phyloP scores from a whole-genome alignment of 306 rosid species.

The Sindora glabra region DNA sequence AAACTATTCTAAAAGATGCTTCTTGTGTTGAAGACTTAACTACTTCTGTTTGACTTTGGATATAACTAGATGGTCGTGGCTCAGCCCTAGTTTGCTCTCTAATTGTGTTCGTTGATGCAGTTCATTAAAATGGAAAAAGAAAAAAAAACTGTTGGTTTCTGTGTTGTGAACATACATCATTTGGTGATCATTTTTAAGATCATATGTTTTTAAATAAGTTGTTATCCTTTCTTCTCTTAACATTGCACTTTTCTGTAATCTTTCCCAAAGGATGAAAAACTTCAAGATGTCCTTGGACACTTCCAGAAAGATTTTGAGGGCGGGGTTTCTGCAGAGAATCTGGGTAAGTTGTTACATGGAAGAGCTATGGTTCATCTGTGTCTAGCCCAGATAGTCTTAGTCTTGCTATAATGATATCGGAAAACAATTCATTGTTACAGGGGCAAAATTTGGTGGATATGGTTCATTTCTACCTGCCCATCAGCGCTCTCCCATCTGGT shows the following conservation, averaged over 20 bases:
- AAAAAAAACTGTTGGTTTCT: constrained; percentile 12
- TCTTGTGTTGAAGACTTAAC: too few species aligned
- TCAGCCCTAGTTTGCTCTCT: neutral
- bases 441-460: constrained; percentile 90
- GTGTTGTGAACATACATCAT: neutral
- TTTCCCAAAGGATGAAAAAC: constrained; percentile 83
- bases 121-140: too few species aligned
- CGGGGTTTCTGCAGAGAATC: constrained; percentile 79
- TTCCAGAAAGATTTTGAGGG: constrained; percentile 98
- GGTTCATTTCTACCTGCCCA: constrained; percentile 85
- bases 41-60: too few species aligned
- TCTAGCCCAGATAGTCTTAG: constrained; percentile 1
- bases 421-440: constrained; percentile 36
- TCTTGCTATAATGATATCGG: constrained; percentile 14
- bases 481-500: constrained; percentile 77
- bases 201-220: neutral
- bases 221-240: constrained; percentile 1
- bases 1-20: too few species aligned
- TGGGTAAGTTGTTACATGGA: constrained; percentile 58
- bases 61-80: too few species aligned
- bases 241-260: neutral
- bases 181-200: neutral
- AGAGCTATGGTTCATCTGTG: constrained; percentile 2
- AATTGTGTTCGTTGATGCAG: too few species aligned
- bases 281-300: constrained; percentile 93